Percentiles rank a stretch among this genome's conserved stretches.
Conservation (phyloP, 768 basidiomycete genomes). For the Termitomyces sp. region DNA sequence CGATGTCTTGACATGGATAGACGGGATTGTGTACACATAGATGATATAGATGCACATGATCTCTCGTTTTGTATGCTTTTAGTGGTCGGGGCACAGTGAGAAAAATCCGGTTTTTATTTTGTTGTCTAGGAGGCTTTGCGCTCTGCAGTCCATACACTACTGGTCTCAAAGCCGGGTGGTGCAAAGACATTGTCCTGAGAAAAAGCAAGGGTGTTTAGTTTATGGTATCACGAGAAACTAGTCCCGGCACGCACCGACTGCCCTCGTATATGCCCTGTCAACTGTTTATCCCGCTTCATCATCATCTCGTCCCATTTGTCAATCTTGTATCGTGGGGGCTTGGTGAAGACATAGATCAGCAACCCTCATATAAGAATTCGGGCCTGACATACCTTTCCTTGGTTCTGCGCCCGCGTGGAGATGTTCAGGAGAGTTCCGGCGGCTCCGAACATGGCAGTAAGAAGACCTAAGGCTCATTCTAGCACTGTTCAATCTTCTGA, state of each 20-base stretch:
- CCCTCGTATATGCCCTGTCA: slow-evolving; percentile 86
- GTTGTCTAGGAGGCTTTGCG: slow-evolving; percentile 36
- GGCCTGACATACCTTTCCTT: slow-evolving; percentile 71
- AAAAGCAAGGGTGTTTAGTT: slow-evolving; percentile 1
- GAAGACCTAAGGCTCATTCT: slow-evolving; percentile 52
- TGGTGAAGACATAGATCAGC: background rate
- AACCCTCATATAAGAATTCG: background rate
- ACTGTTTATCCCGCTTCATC: slow-evolving; percentile 86
- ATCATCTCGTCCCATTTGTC: slow-evolving; percentile 96
- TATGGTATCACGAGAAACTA: background rate
- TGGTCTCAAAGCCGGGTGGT: slow-evolving; percentile 70
- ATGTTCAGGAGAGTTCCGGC: slow-evolving; percentile 85
- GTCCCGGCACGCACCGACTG: slow-evolving; percentile 63
- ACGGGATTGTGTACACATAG: slow-evolving; percentile 10
- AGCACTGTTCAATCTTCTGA: background rate
- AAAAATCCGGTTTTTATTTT: slow-evolving; percentile 23
- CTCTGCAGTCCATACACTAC: slow-evolving; percentile 73
- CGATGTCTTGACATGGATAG: slow-evolving; percentile 22
- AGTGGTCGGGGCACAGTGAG: background rate
- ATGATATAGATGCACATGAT: slow-evolving; percentile 4
- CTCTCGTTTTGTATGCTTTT: background rate
- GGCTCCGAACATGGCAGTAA: slow-evolving; percentile 86
- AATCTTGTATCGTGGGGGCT: slow-evolving; percentile 83
- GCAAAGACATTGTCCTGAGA: slow-evolving; percentile 64
- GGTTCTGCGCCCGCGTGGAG: slow-evolving; percentile 79